Percentiles rank a stretch among this genome's conserved stretches.
Conservation (phyloP, 2,329 filamentous ascomycete genomes). For the Diaporthe citriasiana region DNA sequence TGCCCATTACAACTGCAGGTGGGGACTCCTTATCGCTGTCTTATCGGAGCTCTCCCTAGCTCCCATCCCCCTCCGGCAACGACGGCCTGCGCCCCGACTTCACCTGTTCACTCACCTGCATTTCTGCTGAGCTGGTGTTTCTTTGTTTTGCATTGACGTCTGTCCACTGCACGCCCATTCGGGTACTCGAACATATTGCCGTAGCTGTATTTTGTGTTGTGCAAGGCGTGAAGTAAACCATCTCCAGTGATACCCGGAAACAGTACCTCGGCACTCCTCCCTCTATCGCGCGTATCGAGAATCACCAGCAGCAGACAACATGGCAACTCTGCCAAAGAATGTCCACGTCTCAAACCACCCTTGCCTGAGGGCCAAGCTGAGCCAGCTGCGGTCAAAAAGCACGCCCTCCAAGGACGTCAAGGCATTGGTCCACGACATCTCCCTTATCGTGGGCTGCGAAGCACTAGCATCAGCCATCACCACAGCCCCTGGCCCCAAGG, state of each 20-base stretch:
- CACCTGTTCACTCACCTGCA: conserved; percentile 6
- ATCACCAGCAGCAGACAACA: conserved; percentile 32
- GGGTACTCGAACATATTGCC: too few species aligned
- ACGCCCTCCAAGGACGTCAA: conserved; percentile 83
- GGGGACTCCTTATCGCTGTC: conserved; percentile 24
- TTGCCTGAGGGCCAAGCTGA: conserved; percentile 89
- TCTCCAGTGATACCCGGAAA: neutral
- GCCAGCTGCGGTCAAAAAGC: conserved; percentile 82
- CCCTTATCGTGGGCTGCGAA: conserved; percentile 85
- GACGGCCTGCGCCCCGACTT: conserved; percentile 12
- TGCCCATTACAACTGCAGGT: conserved; percentile 4
- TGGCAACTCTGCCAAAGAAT: conserved; percentile 65
- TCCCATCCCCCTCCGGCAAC: conserved; percentile 34
- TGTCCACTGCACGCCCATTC: neutral
- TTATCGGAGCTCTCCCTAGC: conserved; percentile 38
- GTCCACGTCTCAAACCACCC: conserved; percentile 88
- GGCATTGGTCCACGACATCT: conserved; percentile 86
- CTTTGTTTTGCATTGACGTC: neutral
- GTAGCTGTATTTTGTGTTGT: conserved; percentile 8
- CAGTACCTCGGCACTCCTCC: neutral
- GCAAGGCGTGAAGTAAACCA: neutral
- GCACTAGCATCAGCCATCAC: conserved; percentile 77
- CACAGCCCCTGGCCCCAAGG: conserved; percentile 71
- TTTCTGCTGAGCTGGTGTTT: conserved; percentile 49
- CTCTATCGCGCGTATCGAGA: neutral